phyloP scores from a whole-genome alignment of 768 basidiomycete species.

The Suillus cothurnatus region DNA sequence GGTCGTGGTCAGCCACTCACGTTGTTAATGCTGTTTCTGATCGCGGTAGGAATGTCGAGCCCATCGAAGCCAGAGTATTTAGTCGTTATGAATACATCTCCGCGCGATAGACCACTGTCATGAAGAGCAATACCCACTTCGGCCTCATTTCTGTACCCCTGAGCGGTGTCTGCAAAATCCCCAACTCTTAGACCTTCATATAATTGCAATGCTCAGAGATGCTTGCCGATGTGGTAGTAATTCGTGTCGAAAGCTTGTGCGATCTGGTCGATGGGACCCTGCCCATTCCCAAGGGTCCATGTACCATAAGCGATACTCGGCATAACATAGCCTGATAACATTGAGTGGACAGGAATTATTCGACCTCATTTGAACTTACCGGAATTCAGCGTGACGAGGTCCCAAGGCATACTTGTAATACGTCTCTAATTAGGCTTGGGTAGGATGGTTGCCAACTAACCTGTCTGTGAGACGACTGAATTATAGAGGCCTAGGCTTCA shows the following conservation, averaged over 20 bases:
- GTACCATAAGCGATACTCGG: conserved; percentile 64
- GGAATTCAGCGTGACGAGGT: conserved; percentile 58
- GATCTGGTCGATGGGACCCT: conserved; percentile 52
- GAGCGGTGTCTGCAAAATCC: conserved; percentile 53
- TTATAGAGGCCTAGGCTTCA: too few species aligned
- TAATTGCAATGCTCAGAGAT: not conserved
- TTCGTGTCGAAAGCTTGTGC: conserved; percentile 64
- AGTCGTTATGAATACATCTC: conserved; percentile 65
- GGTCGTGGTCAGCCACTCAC: conserved; percentile 37
- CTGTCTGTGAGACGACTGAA: not conserved
- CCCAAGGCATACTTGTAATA: conserved; percentile 55
- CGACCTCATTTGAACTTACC: conserved; percentile 37
- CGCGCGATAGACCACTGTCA: conserved; percentile 58
- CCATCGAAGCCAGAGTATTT: conserved; percentile 59
- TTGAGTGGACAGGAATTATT: conserved; percentile 1
- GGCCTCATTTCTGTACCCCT: conserved; percentile 59
- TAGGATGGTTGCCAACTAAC: not conserved
- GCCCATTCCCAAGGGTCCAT: conserved; percentile 63
- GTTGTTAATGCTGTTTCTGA: conserved; percentile 56
- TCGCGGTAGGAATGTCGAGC: conserved; percentile 55
- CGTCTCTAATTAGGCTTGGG: not conserved
- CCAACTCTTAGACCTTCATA: not conserved
- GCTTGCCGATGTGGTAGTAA: conserved; percentile 62
- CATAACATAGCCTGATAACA: conserved; percentile 40
- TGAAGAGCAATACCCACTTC: conserved; percentile 43